These are phyloP conservation scores for Geranium incanum DNA, from an alignment of 441 rosid species.

Conservation along the genomic window DNA sequence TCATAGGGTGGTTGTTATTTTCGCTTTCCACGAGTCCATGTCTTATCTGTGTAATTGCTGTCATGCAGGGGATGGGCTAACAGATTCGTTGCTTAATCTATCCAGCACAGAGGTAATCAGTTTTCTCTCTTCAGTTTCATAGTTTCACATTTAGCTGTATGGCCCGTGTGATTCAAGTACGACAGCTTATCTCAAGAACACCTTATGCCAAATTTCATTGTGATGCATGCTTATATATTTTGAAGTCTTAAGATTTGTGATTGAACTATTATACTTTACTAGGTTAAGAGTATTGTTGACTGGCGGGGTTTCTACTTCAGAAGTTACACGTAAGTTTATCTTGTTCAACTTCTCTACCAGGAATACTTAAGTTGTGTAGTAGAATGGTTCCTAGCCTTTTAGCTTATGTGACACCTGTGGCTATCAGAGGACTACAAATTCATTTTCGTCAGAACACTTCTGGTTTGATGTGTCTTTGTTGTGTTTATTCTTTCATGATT, in stretches of 20 bases:
- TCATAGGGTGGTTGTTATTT: neutral
- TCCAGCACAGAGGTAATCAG: conserved; percentile 66
- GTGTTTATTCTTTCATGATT: neutral
- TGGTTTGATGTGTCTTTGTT: neutral
- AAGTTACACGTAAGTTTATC: conserved; percentile 63
- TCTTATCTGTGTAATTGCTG: conserved; percentile 13
- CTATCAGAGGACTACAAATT: neutral
- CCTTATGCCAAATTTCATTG: neutral
- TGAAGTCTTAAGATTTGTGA: conserved; percentile 7
- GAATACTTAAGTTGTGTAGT: neutral
- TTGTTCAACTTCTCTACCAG: neutral
- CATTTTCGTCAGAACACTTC: neutral
- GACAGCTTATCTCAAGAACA: neutral
- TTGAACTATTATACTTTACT: conserved; percentile 19
- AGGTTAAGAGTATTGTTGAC: conserved; percentile 89
- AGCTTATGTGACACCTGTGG: neutral
- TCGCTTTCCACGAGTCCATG: neutral
- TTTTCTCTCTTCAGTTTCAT: neutral
- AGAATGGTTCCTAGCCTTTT: neutral
- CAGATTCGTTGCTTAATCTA: conserved; percentile 60
- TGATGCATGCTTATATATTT: neutral
- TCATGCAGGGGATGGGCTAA: conserved; percentile 77
- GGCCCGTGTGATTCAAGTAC: neutral
- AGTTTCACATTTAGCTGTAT: neutral
- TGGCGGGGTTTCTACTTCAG: conserved; percentile 82